A percentile compares a stretch with the other conserved stretches of the same genome.
phyloP scores from a whole-genome alignment of 352 stramenopile genomes.

The Aphanomyces euteiches region DNA sequence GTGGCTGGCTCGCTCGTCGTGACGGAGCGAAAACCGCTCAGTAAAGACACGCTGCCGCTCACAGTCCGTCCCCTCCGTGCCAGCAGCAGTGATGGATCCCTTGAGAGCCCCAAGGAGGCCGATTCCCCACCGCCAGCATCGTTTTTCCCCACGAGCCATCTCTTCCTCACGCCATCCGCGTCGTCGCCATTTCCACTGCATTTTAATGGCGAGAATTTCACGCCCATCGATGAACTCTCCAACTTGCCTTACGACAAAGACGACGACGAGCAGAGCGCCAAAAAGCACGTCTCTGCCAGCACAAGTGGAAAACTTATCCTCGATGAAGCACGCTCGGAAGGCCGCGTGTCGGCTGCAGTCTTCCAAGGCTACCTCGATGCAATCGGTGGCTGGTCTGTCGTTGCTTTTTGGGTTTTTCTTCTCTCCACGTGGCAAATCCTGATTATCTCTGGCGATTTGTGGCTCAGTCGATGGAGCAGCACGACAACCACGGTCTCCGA shows the following conservation, averaged over 20 bases:
- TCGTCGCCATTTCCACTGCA: neutral
- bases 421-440: constrained; percentile 25
- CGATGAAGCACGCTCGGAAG: constrained; percentile 65
- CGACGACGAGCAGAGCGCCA: neutral
- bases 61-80: neutral
- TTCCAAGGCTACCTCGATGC: constrained; percentile 48
- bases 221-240: constrained; percentile 27
- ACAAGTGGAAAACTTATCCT: constrained; percentile 42
- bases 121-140: no score
- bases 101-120: neutral
- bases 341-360: constrained; percentile 39
- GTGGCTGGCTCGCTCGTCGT: neutral
- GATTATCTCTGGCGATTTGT: constrained; percentile 4
- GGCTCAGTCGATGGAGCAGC: constrained; percentile 14
- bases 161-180: neutral
- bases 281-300: no score
- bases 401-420: neutral
- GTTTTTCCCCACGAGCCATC: neutral
- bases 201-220: neutral
- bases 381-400: constrained; percentile 35
- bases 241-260: neutral
- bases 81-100: neutral
- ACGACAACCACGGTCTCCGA: neutral
- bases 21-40: neutral
- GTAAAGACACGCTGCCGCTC: neutral